Base-by-base conservation (phyloP, 1,284 basidiomycete species). In the Schizophyllum commune region DNA sequence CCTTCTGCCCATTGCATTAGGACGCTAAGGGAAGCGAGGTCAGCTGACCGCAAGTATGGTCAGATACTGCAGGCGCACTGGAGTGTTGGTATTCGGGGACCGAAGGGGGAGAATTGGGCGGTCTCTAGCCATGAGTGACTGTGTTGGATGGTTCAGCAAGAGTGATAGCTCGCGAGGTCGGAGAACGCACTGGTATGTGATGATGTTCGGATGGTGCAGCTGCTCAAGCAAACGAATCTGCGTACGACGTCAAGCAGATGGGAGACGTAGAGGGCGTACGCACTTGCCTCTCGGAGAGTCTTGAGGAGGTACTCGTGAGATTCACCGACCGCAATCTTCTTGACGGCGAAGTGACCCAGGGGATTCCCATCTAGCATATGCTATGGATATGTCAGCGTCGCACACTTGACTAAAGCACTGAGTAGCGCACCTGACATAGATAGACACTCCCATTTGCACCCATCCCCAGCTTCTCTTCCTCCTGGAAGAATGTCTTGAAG, bases 1-100 rank as follows among this genome's bases (percentile, higher is more conserved):
- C 89, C 90, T 75, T 94, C 92, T 0, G 93, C 94, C 86, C 89
- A 96, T 79, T 95, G 92, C 93, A 96, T 96, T 11, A 96, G 78
- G 1, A 96, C 86, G 68, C 91, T 92, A 67, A 4, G 57, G 15
- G 27, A 22, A 20, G n/a, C 39, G 55, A 17, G 3, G 39, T 47
- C 39, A 47, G 39, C 39, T 11, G 39, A 17, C 17, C 13, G 9
- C 39, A 17, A 47, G 39, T 17, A 9, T 47, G 39, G 57, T 47
- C 60, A 33, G 33, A 62, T 58, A 61, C 39, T 6, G 33, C 39
- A 27, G 33, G 69, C 77, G 73, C 65, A 90, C 89, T 93, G 89
- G 21, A 95, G 74, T 0, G 93, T 90, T 3, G 91, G 91, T 17
- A 96, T 84, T 64, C 85, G 83, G 0, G 91, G 91, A 0, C 92